Evolutionary conservation across 495 filamentous ascomycete genomes (phyloP), one percentile per base, ranked within the genome.

Genomic region (Penicillium arizonense): DNA sequence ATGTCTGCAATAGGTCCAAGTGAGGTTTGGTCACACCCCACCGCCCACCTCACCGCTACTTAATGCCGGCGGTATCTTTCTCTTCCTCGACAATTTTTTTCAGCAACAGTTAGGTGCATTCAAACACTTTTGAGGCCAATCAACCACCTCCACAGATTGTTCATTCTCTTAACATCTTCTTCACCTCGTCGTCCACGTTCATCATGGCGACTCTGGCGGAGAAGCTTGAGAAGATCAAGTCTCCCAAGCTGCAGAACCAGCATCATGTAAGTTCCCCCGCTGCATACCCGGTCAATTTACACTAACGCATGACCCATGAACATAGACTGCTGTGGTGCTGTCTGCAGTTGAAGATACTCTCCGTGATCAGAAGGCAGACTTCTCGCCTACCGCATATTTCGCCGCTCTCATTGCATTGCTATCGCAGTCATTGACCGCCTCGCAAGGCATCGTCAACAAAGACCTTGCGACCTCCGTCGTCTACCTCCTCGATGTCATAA

Each of bases 221-320:
- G 76, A 95, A 89, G 79, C 82, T 98, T 62, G 88, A 93, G 69
- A 96, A 91, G 80, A 96, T 97, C 66, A 87, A 94, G 71, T 91
- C 88, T 69, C 94, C 94, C 24, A 96, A 96, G 75, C 85, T 96
- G 60, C 88, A 97, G 70, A 97, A 88, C 72, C 90, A 95, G 74
- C 85, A 93, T 69, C 90, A 94, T 81, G 90, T 93, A 74, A 59
- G 77, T 72, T 16, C 33, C 33, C 21, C 41, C 36, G 12, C 33
- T n/a, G 45, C 55, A 65, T 46, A 66, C 47, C 50, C 44, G 21
- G 11, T n/a, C 39, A 20, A 56, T 42, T 52, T 24, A 32, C 18
- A 18, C 48, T 50, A 50, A 50, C 28, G 11, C 18, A n/a, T 26
- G 33, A 44, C 24, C 14, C 41, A 7, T 34, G 42, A 24, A 37